Conservation (phyloP, 78 protist species). For the Diacronema lutheri region DNA sequence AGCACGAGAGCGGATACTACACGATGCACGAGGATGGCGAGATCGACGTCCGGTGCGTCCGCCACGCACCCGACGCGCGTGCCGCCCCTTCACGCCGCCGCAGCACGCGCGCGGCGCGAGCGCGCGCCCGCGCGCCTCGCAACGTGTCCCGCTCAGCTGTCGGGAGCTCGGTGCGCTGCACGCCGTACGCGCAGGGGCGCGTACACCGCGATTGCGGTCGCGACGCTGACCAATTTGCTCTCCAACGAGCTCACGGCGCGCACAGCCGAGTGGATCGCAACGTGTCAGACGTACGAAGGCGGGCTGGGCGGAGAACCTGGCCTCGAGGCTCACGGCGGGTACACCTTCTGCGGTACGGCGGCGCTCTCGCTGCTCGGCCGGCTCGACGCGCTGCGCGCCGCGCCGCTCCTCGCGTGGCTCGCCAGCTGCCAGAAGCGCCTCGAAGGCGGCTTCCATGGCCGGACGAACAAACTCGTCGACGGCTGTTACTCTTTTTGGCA, state of each 20-base stretch:
- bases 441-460: conserved; percentile 97
- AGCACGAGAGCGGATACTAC: conserved; percentile 63
- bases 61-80: too few species aligned
- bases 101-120: too few species aligned
- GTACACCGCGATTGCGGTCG: conserved; percentile 78
- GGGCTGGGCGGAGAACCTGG: conserved; percentile 88
- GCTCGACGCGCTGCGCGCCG: neutral
- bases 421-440: conserved; percentile 68
- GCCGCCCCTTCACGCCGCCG: too few species aligned
- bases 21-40: conserved; percentile 85
- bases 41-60: conserved; percentile 60
- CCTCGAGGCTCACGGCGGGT: conserved; percentile 98
- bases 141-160: too few species aligned
- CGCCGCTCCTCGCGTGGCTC: conserved; percentile 68
- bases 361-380: neutral
- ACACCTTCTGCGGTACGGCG: conserved; percentile 86
- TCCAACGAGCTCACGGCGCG: conserved; percentile 41
- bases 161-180: too few species aligned
- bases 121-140: too few species aligned
- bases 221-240: conserved; percentile 42
- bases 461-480: conserved; percentile 97
- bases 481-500: conserved; percentile 95
- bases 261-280: conserved; percentile 55
- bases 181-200: neutral
- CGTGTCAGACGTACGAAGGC: conserved; percentile 96